Base-by-base conservation (phyloP, 2,329 filamentous ascomycete species). In the Sarocladium oryzae region DNA sequence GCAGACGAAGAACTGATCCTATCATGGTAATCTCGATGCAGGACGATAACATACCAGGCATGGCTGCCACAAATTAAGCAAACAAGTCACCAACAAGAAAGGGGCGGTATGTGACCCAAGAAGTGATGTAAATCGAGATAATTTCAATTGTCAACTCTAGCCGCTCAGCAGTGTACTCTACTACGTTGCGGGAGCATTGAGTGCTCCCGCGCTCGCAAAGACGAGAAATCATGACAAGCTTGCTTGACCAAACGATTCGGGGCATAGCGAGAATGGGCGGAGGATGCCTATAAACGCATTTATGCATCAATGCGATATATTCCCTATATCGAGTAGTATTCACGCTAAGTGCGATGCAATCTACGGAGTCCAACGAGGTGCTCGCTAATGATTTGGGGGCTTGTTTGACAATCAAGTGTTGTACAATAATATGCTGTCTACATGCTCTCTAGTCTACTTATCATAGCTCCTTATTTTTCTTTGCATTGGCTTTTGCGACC, bases 281-380 rank as follows among this genome's bases (percentile, higher is more conserved):
- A 60, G 57, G 49, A 55, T 60, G 59, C 57, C 59, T 61, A 61
- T 59, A 56, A 24, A 49, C 53, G 38, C 33, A 41, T n/a, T 32
- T 55, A 59, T 61, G 56, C 54, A 59, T 49, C 49, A 58, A 60
- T 52, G 26, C 10, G 28, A 33, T 10, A 16, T 7, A 5, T 32
- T 20, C 16, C 11, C 16, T 4, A 5, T 48, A 32, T 32, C 26
- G 4, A 23, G 28, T 20, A 23, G 24, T 28, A 20, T 30, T 28
- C 16, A 16, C 40, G n/a, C 21, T 4, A n/a, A n/a, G 9, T 9
- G 40, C 21, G 40, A 40, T 20, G 3, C 16, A n/a, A n/a, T n/a
- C n/a, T n/a, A n/a, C n/a, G n/a, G n/a, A n/a, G n/a, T n/a, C n/a
- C n/a, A n/a, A n/a, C n/a, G n/a, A n/a, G n/a, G n/a, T n/a, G n/a